phyloP scores from a whole-genome alignment of 2,329 filamentous ascomycete species.

The Leptographium lundbergii region DNA sequence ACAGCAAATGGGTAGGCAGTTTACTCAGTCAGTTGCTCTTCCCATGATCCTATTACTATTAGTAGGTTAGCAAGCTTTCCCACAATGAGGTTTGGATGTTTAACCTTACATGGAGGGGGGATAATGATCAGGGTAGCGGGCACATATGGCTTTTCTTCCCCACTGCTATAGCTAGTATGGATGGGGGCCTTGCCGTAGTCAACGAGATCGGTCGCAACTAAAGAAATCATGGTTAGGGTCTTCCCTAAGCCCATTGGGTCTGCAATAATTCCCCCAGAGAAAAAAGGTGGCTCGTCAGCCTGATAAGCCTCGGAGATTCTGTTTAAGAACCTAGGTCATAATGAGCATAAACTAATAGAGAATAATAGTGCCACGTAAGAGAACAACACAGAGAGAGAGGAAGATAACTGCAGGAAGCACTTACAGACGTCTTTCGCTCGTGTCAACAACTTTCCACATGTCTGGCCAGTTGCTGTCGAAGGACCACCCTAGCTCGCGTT shows the following conservation, averaged over 20 bases:
- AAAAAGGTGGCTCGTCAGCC: constrained; percentile 19
- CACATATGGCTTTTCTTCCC: neutral
- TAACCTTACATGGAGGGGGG: constrained; percentile 23
- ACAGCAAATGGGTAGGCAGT: neutral
- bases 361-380: too few species aligned
- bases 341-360: too few species aligned
- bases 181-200: neutral
- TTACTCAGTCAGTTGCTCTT: constrained; percentile 20
- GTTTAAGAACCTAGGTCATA: constrained; percentile 21
- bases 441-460: constrained; percentile 24
- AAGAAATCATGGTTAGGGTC: constrained; percentile 28
- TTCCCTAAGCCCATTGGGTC: constrained; percentile 36
- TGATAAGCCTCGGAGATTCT: constrained; percentile 17
- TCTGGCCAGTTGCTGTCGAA: constrained; percentile 17
- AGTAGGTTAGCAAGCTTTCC: too few species aligned
- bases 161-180: neutral
- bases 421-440: constrained; percentile 13
- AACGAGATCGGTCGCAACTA: constrained; percentile 20
- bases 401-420: neutral
- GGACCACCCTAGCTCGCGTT: constrained; percentile 24
- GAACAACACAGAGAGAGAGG: too few species aligned
- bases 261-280: constrained; percentile 30
- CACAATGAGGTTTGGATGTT: too few species aligned
- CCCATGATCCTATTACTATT: constrained; percentile 28
- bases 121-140: constrained; percentile 23